Conservation (phyloP, 768 basidiomycete species). For the Tylopilus sp. region DNA sequence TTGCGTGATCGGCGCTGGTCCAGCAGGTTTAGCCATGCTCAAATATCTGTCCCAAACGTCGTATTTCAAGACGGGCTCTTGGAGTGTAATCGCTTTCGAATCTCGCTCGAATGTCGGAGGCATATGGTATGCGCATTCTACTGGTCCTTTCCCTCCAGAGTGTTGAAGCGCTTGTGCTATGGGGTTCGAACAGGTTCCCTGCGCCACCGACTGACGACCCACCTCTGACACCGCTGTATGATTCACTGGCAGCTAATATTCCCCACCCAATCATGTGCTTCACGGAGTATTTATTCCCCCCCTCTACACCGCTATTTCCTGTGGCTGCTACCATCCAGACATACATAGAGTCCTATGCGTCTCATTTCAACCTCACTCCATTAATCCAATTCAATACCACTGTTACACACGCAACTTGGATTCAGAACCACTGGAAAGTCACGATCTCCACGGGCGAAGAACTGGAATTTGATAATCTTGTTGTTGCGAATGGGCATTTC, state of each 20-base stretch:
- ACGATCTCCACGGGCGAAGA: constrained; percentile 36
- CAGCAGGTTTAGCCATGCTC: constrained; percentile 69
- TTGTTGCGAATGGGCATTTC: constrained; percentile 79
- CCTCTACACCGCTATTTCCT: constrained; percentile 70
- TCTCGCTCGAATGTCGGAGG: constrained; percentile 66
- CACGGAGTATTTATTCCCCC: constrained; percentile 60
- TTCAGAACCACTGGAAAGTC: constrained; percentile 47
- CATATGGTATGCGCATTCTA: constrained; percentile 53
- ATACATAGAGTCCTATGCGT: constrained; percentile 70
- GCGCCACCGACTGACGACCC: constrained; percentile 47
- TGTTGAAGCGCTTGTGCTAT: neutral
- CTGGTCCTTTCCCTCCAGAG: neutral
- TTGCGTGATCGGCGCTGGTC: constrained; percentile 73
- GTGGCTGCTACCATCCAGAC: constrained; percentile 52
- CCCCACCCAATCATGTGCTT: constrained; percentile 79
- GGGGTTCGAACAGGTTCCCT: constrained; percentile 45
- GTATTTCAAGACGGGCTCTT: constrained; percentile 54
- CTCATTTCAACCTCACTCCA: constrained; percentile 54
- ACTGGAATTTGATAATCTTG: constrained; percentile 54
- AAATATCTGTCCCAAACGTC: constrained; percentile 59
- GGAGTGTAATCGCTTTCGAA: constrained; percentile 66
- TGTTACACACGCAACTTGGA: constrained; percentile 48
- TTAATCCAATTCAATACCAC: constrained; percentile 61
- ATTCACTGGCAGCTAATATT: constrained; percentile 78
- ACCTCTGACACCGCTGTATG: constrained; percentile 70